Conservation (phyloP, 148 eudicot species). For the Linanthus parryae region DNA sequence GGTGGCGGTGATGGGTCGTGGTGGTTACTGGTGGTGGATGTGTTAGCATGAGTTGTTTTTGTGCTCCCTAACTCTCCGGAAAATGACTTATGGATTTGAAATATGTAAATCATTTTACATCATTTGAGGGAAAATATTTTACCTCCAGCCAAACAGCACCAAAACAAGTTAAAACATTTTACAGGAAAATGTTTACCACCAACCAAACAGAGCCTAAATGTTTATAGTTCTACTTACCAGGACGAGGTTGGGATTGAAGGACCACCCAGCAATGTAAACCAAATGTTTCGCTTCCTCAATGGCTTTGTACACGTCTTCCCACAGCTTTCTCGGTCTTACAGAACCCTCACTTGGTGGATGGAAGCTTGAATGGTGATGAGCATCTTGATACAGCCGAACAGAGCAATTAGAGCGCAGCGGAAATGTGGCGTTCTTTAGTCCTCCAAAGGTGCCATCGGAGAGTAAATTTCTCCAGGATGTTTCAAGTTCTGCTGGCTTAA, state of each 20-base stretch:
- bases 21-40: too few species aligned
- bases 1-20: too few species aligned
- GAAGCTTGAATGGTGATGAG: constrained; percentile 61
- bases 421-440: constrained; percentile 60
- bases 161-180: too few species aligned
- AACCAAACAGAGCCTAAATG: too few species aligned
- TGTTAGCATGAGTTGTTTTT: too few species aligned
- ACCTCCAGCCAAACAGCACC: too few species aligned
- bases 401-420: constrained; percentile 66
- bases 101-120: too few species aligned
- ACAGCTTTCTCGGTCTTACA: constrained; percentile 50
- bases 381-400: constrained; percentile 75
- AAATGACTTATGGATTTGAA: too few species aligned
- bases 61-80: too few species aligned
- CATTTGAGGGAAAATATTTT: too few species aligned
- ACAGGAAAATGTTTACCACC: too few species aligned
- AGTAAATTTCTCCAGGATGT: constrained; percentile 55
- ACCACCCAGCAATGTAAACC: constrained; percentile 95
- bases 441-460: constrained; percentile 39
- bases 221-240: constrained; percentile 45
- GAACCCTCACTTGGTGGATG: constrained; percentile 37
- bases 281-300: constrained; percentile 83
- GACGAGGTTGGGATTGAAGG: constrained; percentile 72
- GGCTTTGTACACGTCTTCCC: constrained; percentile 91
- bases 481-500: constrained; percentile 72